Conservation (phyloP, 805 yeast genomes). For the Scheffersomyces spartinae region DNA sequence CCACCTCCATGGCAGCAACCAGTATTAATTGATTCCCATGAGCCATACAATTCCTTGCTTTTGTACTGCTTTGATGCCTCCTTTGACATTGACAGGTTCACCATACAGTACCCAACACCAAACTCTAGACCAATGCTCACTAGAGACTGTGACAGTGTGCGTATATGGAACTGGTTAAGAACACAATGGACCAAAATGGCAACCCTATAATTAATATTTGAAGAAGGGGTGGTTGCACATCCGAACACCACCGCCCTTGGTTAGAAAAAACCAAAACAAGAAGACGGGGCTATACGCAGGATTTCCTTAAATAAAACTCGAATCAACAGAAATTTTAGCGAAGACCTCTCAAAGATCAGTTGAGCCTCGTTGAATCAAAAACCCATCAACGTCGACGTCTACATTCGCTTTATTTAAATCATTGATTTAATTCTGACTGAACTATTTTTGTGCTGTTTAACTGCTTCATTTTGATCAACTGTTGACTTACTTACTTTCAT, state of each 20-base stretch:
- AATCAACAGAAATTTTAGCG: slow-evolving; percentile 3
- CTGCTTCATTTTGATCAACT: slow-evolving; percentile 6
- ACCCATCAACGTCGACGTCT: slow-evolving; percentile 1
- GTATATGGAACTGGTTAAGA: slow-evolving; percentile 18
- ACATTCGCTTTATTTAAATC: slow-evolving; percentile 10
- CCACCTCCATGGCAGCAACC: slow-evolving; percentile 51
- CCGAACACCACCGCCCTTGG: slow-evolving; percentile 1
- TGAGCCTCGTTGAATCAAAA: too few relatives aligned
- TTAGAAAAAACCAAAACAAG: too few relatives aligned
- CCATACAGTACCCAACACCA: slow-evolving; percentile 7
- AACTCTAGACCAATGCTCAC: slow-evolving; percentile 14
- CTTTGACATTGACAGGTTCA: slow-evolving; percentile 7
- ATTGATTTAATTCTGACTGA: slow-evolving; percentile 14
- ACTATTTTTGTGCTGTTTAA: slow-evolving; percentile 3
- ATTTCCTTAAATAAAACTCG: slow-evolving; percentile 5
- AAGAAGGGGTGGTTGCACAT: slow-evolving; percentile 4
- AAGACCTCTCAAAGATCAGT: not conserved
- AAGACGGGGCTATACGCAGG: too few relatives aligned
- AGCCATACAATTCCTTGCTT: slow-evolving; percentile 16
- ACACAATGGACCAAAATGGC: slow-evolving; percentile 8
- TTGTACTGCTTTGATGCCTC: slow-evolving; percentile 5
- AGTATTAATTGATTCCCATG: slow-evolving; percentile 12
- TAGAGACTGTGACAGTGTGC: slow-evolving; percentile 18
- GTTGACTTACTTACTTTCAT: slow-evolving; percentile 10
- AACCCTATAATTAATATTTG: slow-evolving; percentile 5